phyloP scores from a whole-genome alignment of 2,329 filamentous ascomycete species.

The Tolypocladium inflatum region DNA sequence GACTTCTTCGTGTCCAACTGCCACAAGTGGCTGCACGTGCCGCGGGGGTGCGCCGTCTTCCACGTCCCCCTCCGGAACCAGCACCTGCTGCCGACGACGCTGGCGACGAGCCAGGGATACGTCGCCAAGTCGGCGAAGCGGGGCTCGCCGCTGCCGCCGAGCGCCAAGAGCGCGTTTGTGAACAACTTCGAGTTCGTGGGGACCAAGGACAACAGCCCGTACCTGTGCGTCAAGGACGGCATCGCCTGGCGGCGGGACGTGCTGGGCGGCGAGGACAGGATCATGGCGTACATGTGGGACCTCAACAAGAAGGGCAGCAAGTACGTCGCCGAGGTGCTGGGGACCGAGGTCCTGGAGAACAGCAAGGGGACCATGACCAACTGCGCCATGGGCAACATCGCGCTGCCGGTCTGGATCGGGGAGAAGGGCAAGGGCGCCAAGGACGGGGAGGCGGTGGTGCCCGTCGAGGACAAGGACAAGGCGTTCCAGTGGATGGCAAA shows the following conservation, averaged over 20 bases:
- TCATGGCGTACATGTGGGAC: conserved; percentile 51
- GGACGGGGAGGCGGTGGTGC: conserved; percentile 18
- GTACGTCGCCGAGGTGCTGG: conserved; percentile 50
- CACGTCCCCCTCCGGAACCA: conserved; percentile 74
- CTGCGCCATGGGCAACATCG: conserved; percentile 65
- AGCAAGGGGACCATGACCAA: conserved; percentile 47
- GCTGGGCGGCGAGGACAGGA: conserved; percentile 64
- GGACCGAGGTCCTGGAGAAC: conserved; percentile 66
- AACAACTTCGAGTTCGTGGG: conserved; percentile 67
- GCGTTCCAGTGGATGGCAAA: conserved; percentile 49
- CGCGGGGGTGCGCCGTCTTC: conserved; percentile 71
- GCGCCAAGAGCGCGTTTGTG: conserved; percentile 50
- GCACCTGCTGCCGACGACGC: conserved; percentile 57
- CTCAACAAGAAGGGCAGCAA: conserved; percentile 57
- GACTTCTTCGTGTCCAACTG: conserved; percentile 86
- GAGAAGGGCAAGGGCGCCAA: conserved; percentile 13
- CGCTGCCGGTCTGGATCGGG: conserved; percentile 50
- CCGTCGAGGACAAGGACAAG: conserved; percentile 18
- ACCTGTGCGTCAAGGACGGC: conserved; percentile 61
- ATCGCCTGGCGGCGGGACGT: conserved; percentile 59
- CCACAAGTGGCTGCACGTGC: conserved; percentile 84
- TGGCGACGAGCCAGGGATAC: conserved; percentile 78
- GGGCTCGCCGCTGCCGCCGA: conserved; percentile 31
- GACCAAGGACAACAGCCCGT: conserved; percentile 64
- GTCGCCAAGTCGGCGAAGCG: conserved; percentile 29